Base-by-base conservation (phyloP, 495 filamentous ascomycete genomes). In the Penicillium arizonense region DNA sequence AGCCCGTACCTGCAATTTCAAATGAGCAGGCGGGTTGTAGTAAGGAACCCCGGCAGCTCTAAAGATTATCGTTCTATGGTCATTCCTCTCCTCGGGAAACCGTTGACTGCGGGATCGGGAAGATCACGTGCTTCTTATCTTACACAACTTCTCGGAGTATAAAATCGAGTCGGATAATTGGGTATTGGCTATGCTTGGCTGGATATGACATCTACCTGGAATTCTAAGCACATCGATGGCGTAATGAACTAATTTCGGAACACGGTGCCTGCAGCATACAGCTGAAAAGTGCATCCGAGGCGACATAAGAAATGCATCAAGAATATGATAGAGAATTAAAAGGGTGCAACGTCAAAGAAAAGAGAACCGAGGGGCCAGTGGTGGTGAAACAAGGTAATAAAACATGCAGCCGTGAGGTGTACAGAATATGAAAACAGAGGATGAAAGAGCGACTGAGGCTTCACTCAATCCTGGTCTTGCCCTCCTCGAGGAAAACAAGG, bases 401-500 rank as follows among this genome's bases (percentile, higher is more conserved):
- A 53, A 60, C 45, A 64, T 56, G 54, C 53, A 62, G 58, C 53
- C 58, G 41, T 67, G 51, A 48, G 53, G 50, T 59, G 26, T 57
- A 58, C 47, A 56, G 33, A 45, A 52, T 49, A 38, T 55, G 46
- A 50, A 38, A 21, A 49, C 40, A 47, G 43, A 48, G 45, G 33
- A n/a, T 37, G 42, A 42, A 41, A 18, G 28, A 14, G 7, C 16
- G 41, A 42, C 7, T 13, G 34, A 44, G 23, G 44, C 33, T 48
- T 61, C 73, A 96, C 65, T 96, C 91, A 56, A 94, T 90, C 72
- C 93, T 88, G 76, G 96, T 96, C 79, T 97, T 97, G 14, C 93
- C 93, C 63, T 97, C 93, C 68, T 97, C 93, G 35, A 95, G 73
- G 65, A 88, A 90, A 41, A 87, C 82, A 43, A 94, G 82, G 38